These are phyloP conservation scores for Diaporthe velutina DNA, from an alignment of 2,329 filamentous ascomycete species.

Conservation along the genomic window DNA sequence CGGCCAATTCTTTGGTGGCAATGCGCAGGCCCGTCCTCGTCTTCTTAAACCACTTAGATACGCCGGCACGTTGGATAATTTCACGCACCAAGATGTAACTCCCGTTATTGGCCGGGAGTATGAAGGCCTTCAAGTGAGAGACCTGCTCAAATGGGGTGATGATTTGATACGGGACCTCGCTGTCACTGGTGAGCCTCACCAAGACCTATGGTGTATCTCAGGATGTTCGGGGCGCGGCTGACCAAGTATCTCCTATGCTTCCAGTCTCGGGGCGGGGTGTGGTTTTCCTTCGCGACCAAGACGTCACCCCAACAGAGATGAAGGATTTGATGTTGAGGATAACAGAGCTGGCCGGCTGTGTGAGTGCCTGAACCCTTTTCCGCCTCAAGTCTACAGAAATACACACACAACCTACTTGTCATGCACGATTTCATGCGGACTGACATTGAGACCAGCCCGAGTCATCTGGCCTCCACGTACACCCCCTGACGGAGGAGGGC, in stretches of 20 bases:
- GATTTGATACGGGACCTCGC: conserved; percentile 50
- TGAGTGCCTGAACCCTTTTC: conserved; percentile 39
- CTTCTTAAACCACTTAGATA: conserved; percentile 44
- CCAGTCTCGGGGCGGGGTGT: conserved; percentile 62
- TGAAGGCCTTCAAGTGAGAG: conserved; percentile 47
- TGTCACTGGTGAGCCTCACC: conserved; percentile 44
- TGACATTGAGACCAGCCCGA: conserved; percentile 50
- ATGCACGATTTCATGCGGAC: not conserved
- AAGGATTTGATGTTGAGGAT: conserved; percentile 59
- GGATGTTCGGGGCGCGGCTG: conserved; percentile 3
- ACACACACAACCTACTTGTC: not conserved
- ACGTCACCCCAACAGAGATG: conserved; percentile 58
- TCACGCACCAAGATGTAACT: conserved; percentile 51
- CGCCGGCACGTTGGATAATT: conserved; percentile 56
- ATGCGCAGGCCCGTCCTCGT: conserved; percentile 43
- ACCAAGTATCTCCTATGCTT: conserved; percentile 24
- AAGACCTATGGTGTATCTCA: not conserved
- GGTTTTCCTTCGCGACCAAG: conserved; percentile 63
- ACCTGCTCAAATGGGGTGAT: conserved; percentile 48
- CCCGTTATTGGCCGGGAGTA: conserved; percentile 52
- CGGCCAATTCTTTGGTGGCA: conserved; percentile 45
- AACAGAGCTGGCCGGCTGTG: conserved; percentile 57
- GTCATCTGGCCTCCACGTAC: conserved; percentile 65
- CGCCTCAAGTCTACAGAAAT: not conserved
- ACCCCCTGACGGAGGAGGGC: conserved; percentile 65